phyloP scores from a whole-genome alignment of 352 stramenopile genomes.

The Chrysophaeum taylorii region DNA sequence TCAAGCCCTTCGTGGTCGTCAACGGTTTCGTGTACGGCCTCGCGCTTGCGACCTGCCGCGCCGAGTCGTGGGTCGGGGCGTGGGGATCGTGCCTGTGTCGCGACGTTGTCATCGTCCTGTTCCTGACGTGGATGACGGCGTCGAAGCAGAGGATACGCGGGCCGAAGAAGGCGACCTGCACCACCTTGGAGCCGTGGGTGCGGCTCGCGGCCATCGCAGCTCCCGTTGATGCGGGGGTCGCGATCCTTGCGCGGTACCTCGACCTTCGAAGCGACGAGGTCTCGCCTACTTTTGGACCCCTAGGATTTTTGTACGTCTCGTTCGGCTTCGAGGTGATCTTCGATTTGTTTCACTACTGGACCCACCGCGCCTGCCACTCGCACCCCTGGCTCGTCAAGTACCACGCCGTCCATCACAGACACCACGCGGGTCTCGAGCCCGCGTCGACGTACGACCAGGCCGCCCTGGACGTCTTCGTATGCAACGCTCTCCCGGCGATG shows the following conservation, averaged over 20 bases:
- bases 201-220: neutral
- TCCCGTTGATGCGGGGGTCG: neutral
- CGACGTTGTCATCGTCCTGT: neutral
- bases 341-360: slow-evolving; percentile 65
- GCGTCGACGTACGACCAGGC: slow-evolving; percentile 69
- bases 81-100: neutral
- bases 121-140: neutral
- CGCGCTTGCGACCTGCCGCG: neutral
- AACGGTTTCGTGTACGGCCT: neutral
- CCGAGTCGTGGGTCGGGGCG: neutral
- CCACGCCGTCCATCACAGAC: slow-evolving; percentile 64
- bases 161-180: no score
- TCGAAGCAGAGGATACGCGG: no score
- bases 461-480: slow-evolving; percentile 54
- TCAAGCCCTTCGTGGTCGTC: neutral
- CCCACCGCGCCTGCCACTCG: slow-evolving; percentile 44
- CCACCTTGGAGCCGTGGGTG: neutral
- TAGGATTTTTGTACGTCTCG: slow-evolving; percentile 61
- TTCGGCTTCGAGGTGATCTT: slow-evolving; percentile 66
- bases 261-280: no score
- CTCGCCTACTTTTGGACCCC: no score
- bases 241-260: neutral
- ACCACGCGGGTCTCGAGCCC: slow-evolving; percentile 46
- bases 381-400: slow-evolving; percentile 55
- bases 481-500: slow-evolving; percentile 59